Evolutionary conservation across 495 filamentous ascomycete species (phyloP).

Genomic region (Neurospora sp.): DNA sequence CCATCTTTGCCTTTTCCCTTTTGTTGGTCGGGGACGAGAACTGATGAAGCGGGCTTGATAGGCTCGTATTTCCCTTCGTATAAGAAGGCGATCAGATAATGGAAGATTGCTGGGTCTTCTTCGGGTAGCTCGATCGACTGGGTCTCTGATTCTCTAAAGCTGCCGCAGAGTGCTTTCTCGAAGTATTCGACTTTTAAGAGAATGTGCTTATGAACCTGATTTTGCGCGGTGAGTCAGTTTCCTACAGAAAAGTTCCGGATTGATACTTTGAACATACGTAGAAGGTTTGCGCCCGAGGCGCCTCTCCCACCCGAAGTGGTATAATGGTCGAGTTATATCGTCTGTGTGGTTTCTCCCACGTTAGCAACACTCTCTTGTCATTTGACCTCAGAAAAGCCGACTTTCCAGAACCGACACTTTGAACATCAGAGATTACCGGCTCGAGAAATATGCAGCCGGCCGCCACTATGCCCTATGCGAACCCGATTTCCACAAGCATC

Average conservation of each 20-base stretch:
- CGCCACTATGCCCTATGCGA: background rate
- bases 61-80: constrained; percentile 40
- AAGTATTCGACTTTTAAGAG: constrained; percentile 37
- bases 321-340: constrained; percentile 33
- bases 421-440: no score
- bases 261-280: constrained; percentile 19
- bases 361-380: no score
- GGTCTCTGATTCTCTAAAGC: constrained; percentile 29
- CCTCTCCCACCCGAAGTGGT: constrained; percentile 28
- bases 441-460: background rate
- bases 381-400: no score
- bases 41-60: constrained; percentile 27
- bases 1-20: constrained; percentile 24
- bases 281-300: constrained; percentile 28
- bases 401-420: no score
- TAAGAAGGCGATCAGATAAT: constrained; percentile 38
- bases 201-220: constrained; percentile 32
- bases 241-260: background rate
- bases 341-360: constrained; percentile 9
- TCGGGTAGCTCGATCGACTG: constrained; percentile 37
- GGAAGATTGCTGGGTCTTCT: constrained; percentile 39
- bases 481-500: background rate
- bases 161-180: constrained; percentile 31
- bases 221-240: background rate
- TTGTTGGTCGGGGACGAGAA: constrained; percentile 28